Evolutionary conservation across 352 stramenopile species (phyloP), one percentile per base, ranked within the genome.

Genomic region (Phytophthora ohioensis): DNA sequence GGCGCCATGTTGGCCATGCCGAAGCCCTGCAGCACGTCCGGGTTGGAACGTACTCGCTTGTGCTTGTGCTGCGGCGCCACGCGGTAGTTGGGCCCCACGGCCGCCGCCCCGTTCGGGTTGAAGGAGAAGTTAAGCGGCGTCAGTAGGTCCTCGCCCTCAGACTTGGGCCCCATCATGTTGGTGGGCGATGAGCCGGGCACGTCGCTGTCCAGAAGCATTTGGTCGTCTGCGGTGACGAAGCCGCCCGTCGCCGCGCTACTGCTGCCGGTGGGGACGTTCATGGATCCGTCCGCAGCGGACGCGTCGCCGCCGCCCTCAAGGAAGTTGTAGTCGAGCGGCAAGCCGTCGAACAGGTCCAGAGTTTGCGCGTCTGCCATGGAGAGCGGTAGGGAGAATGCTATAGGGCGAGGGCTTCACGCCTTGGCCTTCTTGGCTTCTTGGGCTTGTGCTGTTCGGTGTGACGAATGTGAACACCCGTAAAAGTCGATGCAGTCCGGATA

Each of bases 41-140:
- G 80, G 38, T 87, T 89, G 15, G 81, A 89, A n/a, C 75, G 68
- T 32, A 87, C 79, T 30, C 81, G 81, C 73, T 89, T 89, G 76
- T 89, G 81, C 54, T 81, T 82, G 64, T 89, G 79, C 62, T 87
- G 79, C 27, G 81, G 69, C 9, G 81, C 76, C 36, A 78, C 66
- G 51, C 70, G 79, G 64, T 87, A 89, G 46, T 65, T 71, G 11
- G 55, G 35, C 8, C 36, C 61, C 31, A 15, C 46, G 10, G 64
- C 11, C 21, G 64, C 32, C 11, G 45, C 38, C 4, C 39, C 64
- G 39, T 62, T 73, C 7, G 64, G n/a, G 46, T 79, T 69, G 41
- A 84, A 84, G 11, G 73, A 73, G 62, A 88, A 80, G 39, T 32
- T 61, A 27, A 82, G 75, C 15, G 80, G 75, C 41, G 72, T 82